These are phyloP conservation scores for Hsuehochloa calcarea DNA, from an alignment of 176 grass and related monocot species.

Conservation along the genomic window DNA sequence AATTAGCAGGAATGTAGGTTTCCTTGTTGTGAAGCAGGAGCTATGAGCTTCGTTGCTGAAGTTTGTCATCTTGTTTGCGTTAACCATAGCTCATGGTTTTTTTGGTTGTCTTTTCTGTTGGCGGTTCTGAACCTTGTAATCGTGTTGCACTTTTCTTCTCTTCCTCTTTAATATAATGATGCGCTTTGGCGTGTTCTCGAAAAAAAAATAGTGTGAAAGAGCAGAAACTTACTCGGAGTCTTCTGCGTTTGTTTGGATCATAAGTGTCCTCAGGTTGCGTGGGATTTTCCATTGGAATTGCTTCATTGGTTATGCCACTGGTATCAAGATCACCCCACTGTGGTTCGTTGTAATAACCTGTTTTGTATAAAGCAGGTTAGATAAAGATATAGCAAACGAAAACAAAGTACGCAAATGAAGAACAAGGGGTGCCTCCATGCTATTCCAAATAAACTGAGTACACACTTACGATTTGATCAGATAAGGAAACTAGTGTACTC, in stretches of 20 bases:
- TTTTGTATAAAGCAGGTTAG: neutral
- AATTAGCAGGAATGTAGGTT: too few relatives aligned
- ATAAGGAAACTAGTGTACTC: neutral
- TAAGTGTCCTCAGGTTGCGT: neutral
- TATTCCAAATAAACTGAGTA: too few relatives aligned
- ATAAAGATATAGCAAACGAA: neutral
- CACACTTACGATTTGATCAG: neutral
- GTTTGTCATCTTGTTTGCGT: too few relatives aligned
- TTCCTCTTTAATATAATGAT: too few relatives aligned
- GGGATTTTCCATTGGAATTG: neutral
- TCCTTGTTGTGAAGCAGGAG: too few relatives aligned
- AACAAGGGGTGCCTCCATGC: too few relatives aligned
- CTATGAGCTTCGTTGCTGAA: too few relatives aligned
- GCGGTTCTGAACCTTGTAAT: too few relatives aligned
- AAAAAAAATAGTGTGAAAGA: neutral
- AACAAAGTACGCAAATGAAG: neutral
- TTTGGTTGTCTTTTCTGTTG: too few relatives aligned
- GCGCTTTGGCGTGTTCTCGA: too few relatives aligned
- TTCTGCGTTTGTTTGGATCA: neutral
- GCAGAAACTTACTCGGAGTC: neutral
- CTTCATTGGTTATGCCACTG: neutral
- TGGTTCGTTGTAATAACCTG: neutral
- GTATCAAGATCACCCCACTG: neutral
- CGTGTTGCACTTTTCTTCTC: too few relatives aligned
- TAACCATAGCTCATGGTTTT: too few relatives aligned